phyloP scores from a whole-genome alignment of 2,329 filamentous ascomycete species.

The Elsinoe perseae region DNA sequence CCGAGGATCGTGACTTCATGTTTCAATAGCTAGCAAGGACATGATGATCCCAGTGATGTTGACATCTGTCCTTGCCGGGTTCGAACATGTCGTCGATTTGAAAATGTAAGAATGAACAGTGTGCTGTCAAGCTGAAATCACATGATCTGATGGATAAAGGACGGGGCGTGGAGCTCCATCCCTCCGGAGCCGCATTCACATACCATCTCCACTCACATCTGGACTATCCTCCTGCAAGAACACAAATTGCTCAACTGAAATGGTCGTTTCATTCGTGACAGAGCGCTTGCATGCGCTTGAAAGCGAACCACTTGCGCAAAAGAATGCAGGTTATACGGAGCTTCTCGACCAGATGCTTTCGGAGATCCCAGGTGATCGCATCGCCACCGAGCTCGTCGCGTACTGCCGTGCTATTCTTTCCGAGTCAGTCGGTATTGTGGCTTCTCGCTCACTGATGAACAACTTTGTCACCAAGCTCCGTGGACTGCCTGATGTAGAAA shows the following conservation, averaged over 20 bases:
- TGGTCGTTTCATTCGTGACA: conserved; percentile 28
- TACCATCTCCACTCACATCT: not conserved
- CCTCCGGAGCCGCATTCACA: not conserved
- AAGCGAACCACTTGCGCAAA: conserved; percentile 40
- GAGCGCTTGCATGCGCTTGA: conserved; percentile 45
- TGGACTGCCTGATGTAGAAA: conserved; percentile 51
- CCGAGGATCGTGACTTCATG: too few species aligned
- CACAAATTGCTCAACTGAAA: not conserved
- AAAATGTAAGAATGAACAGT: too few species aligned
- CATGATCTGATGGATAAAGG: not conserved
- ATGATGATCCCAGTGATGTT: not conserved
- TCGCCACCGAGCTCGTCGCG: conserved; percentile 56
- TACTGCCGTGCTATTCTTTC: conserved; percentile 58
- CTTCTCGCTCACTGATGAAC: conserved; percentile 61
- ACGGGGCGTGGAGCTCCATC: not conserved
- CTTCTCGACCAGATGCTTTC: conserved; percentile 51
- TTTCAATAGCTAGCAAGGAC: not conserved
- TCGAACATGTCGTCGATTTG: too few species aligned
- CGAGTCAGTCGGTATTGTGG: conserved; percentile 67
- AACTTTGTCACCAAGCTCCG: conserved; percentile 58
- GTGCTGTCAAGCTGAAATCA: too few species aligned
- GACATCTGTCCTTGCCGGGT: too few species aligned
- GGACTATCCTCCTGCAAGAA: not conserved
- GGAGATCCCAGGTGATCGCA: conserved; percentile 33
- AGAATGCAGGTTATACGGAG: conserved; percentile 49